Percentiles rank a stretch among this genome's conserved stretches.
Evolutionary conservation across 2,329 filamentous ascomycete genomes (phyloP).

Genomic region (Hypoxylon sp.): DNA sequence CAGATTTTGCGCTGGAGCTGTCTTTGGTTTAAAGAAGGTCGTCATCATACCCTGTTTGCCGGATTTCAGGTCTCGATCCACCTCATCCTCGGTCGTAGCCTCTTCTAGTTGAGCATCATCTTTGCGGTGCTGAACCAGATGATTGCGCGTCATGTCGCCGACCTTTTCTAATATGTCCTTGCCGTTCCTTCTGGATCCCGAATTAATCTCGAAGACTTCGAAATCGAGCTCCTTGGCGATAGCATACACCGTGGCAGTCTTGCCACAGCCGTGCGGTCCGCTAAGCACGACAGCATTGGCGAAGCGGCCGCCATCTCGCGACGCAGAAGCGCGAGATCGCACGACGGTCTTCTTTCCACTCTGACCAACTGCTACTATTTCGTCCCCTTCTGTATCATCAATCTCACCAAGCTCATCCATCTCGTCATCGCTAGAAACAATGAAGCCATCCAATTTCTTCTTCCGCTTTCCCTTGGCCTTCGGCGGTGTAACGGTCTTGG

Average conservation of each 20-base stretch:
- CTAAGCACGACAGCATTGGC: conserved; percentile 87
- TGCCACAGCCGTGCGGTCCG: conserved; percentile 88
- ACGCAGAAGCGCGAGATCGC: conserved; percentile 46
- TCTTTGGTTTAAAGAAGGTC: conserved; percentile 76
- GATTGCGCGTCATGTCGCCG: conserved; percentile 96
- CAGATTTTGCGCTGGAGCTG: conserved; percentile 36
- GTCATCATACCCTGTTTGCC: conserved; percentile 82
- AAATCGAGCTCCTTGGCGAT: conserved; percentile 91
- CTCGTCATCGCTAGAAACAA: conserved; percentile 82
- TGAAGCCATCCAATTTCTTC: conserved; percentile 81
- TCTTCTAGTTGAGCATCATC: conserved; percentile 42
- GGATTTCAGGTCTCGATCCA: conserved; percentile 67
- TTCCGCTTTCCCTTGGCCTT: conserved; percentile 76
- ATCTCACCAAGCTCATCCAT: conserved; percentile 73
- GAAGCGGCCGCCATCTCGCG: conserved; percentile 58
- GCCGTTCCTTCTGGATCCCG: conserved; percentile 82
- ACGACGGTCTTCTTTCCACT: conserved; percentile 63
- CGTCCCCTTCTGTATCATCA: conserved; percentile 65
- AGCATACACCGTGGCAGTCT: conserved; percentile 91
- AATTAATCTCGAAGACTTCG: conserved; percentile 94
- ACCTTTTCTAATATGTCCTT: conserved; percentile 91
- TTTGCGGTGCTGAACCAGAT: conserved; percentile 72
- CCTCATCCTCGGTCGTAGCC: conserved; percentile 53
- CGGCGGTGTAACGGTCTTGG: conserved; percentile 43
- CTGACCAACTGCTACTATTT: conserved; percentile 49